Conservation (phyloP, 768 basidiomycete species). For the Suillus spraguei region DNA sequence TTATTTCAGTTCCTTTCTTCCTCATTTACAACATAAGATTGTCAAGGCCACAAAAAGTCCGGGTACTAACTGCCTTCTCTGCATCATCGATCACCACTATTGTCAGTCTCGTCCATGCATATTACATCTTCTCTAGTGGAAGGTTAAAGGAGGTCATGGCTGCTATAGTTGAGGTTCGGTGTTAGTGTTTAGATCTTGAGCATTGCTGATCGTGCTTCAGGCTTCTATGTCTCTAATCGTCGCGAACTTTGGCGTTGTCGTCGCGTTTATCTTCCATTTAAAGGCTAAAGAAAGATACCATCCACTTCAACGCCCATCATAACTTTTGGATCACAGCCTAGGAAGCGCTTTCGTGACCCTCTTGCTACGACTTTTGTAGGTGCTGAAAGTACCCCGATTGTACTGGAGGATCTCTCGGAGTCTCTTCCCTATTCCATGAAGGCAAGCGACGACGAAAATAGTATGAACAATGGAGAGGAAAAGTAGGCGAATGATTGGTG, state of each 20-base stretch:
- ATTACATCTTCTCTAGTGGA: constrained; percentile 23
- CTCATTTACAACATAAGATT: constrained; percentile 46
- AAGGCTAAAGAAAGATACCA: background rate
- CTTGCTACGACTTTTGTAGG: background rate
- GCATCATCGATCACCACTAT: constrained; percentile 53
- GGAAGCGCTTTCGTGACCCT: background rate
- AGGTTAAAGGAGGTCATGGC: background rate
- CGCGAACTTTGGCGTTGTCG: background rate
- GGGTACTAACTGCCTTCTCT: constrained; percentile 50
- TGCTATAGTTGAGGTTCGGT: background rate
- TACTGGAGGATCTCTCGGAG: background rate
- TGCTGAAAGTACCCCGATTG: background rate
- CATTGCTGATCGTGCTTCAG: background rate
- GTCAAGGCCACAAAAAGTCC: constrained; percentile 40
- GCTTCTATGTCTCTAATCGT: background rate
- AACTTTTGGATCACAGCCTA: background rate
- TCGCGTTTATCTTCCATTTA: background rate
- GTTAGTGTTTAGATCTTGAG: background rate
- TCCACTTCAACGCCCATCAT: background rate
- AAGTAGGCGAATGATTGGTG: background rate
- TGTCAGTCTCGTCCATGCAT: constrained; percentile 46
- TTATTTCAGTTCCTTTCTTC: constrained; percentile 47
- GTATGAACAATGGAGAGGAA: background rate
- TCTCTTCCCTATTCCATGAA: too few relatives aligned
- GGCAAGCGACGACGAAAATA: too few relatives aligned